A percentile compares a stretch with the other conserved stretches of the same genome.
Conservation (phyloP, 257 asterid genomes). For the Solanum corneliomulleri region DNA sequence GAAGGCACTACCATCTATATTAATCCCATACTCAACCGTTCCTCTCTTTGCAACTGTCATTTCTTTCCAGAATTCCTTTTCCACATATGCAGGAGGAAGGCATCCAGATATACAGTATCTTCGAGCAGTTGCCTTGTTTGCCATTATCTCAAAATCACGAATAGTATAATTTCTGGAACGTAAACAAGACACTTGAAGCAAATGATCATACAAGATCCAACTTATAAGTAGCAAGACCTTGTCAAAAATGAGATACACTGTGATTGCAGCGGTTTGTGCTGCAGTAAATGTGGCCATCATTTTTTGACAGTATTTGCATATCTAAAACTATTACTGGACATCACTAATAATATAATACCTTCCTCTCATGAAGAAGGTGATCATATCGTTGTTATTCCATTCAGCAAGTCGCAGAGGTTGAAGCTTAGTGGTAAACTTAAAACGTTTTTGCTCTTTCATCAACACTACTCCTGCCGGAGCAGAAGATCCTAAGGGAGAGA, state of each 20-base stretch:
- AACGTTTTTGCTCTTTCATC: slow-evolving; percentile 13
- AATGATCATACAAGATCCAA: background rate
- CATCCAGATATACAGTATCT: slow-evolving; percentile 23
- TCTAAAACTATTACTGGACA: background rate
- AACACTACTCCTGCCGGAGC: slow-evolving; percentile 28
- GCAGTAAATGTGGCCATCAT: background rate
- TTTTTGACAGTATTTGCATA: background rate
- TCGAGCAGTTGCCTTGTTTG: slow-evolving; percentile 18
- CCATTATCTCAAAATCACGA: slow-evolving; percentile 34
- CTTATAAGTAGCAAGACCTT: background rate
- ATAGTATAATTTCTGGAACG: slow-evolving; percentile 16
- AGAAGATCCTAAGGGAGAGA: slow-evolving; percentile 21
- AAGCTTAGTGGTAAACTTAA: slow-evolving; percentile 23
- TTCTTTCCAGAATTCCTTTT: slow-evolving; percentile 31
- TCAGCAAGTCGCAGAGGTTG: slow-evolving; percentile 29
- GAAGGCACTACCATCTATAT: slow-evolving; percentile 41
- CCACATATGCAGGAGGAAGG: slow-evolving; percentile 21
- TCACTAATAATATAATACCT: slow-evolving; percentile 3
- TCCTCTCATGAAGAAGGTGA: slow-evolving; percentile 15
- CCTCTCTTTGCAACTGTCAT: slow-evolving; percentile 13
- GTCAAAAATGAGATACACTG: background rate
- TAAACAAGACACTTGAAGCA: background rate
- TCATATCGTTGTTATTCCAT: slow-evolving; percentile 20
- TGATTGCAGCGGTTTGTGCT: background rate
- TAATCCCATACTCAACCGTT: slow-evolving; percentile 25